Evolutionary conservation across 805 yeast genomes (phyloP).

Genomic region (Komagataella mondaviorum): DNA sequence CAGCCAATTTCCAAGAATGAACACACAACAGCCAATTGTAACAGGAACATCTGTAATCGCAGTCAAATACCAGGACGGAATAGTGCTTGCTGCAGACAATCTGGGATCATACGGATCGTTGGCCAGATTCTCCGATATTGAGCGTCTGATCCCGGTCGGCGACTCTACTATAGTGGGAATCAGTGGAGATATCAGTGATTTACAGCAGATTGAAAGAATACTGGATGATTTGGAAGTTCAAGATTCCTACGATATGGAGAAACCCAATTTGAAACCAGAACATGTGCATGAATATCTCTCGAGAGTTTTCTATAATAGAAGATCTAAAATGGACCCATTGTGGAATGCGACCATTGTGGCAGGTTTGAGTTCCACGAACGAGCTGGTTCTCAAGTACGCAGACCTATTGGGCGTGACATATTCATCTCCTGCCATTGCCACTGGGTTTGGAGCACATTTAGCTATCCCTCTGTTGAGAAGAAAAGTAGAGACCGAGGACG

Average conservation of each 20-base stretch:
- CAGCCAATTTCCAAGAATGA: slow-evolving; percentile 53
- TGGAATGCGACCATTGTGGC: slow-evolving; percentile 94
- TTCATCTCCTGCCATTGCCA: slow-evolving; percentile 78
- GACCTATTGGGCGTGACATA: slow-evolving; percentile 89
- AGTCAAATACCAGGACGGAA: slow-evolving; percentile 80
- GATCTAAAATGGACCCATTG: slow-evolving; percentile 88
- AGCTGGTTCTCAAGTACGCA: slow-evolving; percentile 73
- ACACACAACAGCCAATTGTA: slow-evolving; percentile 88
- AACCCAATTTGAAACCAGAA: slow-evolving; percentile 56
- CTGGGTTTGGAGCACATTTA: slow-evolving; percentile 93
- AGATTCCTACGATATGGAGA: slow-evolving; percentile 68
- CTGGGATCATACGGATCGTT: slow-evolving; percentile 89
- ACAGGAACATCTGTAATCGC: slow-evolving; percentile 96
- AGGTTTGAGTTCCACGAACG: slow-evolving; percentile 55
- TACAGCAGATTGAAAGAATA: slow-evolving; percentile 67
- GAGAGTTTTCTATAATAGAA: slow-evolving; percentile 71
- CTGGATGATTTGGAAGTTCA: slow-evolving; percentile 71
- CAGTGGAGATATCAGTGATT: slow-evolving; percentile 89
- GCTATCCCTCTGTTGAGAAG: slow-evolving; percentile 88
- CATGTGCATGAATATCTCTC: slow-evolving; percentile 82
- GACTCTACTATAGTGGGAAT: slow-evolving; percentile 80
- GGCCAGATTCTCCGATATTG: slow-evolving; percentile 72
- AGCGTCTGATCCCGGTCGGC: slow-evolving; percentile 79
- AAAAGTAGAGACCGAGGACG: slow-evolving; percentile 67
- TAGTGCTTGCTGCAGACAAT: slow-evolving; percentile 90